Percentiles rank a stretch among this genome's conserved stretches.
Evolutionary conservation across 2,329 filamentous ascomycete genomes (phyloP).

Genomic region (Alternaria metachromatica): DNA sequence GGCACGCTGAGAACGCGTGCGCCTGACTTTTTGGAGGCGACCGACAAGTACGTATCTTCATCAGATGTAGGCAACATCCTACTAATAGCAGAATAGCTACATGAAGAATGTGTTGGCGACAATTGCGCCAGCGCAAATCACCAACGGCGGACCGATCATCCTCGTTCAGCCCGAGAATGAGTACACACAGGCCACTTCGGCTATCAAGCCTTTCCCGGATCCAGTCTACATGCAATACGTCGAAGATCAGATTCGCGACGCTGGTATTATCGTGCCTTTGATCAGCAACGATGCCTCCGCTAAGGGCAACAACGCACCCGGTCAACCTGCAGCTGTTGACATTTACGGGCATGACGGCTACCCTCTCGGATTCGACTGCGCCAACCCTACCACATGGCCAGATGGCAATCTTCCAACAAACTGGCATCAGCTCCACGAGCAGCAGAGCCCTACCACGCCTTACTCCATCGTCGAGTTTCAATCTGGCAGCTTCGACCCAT

Average conservation of each 20-base stretch:
- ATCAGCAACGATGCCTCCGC: constrained; percentile 76
- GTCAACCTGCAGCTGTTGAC: constrained; percentile 63
- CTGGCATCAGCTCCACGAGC: constrained; percentile 61
- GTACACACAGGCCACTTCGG: constrained; percentile 63
- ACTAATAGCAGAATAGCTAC: constrained; percentile 55
- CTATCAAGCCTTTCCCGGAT: constrained; percentile 66
- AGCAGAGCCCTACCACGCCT: constrained; percentile 69
- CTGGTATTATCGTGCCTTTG: constrained; percentile 75
- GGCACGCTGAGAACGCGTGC: constrained; percentile 69
- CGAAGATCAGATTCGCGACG: constrained; percentile 69
- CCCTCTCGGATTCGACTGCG: constrained; percentile 64
- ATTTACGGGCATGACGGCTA: constrained; percentile 73
- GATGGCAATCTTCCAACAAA: constrained; percentile 62
- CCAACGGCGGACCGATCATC: constrained; percentile 80
- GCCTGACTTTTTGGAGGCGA: constrained; percentile 68
- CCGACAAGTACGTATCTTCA: constrained; percentile 62
- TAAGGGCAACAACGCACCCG: constrained; percentile 68
- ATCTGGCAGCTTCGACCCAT: constrained; percentile 75
- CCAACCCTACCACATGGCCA: constrained; percentile 68
- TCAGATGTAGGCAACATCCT: background rate
- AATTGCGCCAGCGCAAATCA: constrained; percentile 79
- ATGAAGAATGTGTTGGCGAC: constrained; percentile 66
- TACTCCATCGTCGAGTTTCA: constrained; percentile 73
- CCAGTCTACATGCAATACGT: constrained; percentile 73
- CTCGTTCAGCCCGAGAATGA: constrained; percentile 84